Percentiles rank a stretch among this genome's conserved stretches.
phyloP scores from a whole-genome alignment of 1,139 yeast species.

The Hyphopichia wangnamkhiaoensis region DNA sequence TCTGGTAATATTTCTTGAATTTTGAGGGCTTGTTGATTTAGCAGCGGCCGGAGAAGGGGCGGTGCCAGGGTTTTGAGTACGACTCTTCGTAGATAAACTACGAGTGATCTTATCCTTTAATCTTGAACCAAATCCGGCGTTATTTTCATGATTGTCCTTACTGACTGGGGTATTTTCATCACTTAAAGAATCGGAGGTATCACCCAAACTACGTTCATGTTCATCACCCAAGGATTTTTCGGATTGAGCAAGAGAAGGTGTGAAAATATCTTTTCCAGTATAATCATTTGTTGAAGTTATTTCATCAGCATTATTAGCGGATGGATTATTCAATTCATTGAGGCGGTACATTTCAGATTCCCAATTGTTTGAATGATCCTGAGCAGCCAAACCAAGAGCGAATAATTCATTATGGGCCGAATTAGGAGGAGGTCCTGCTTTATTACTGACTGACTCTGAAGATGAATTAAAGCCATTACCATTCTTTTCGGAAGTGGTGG shows the following conservation, averaged over 20 bases:
- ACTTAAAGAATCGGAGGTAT: conserved; percentile 4
- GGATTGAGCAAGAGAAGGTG: conserved; percentile 24
- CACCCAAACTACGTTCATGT: conserved; percentile 5
- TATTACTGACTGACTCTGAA: neutral
- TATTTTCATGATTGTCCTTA: neutral
- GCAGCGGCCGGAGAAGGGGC: neutral
- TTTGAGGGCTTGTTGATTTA: neutral
- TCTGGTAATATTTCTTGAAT: conserved; percentile 23
- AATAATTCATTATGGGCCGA: conserved; percentile 50
- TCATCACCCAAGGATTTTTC: conserved; percentile 15
- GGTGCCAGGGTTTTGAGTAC: conserved; percentile 10
- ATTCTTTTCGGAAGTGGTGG: conserved; percentile 11
- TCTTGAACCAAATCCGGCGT: conserved; percentile 18
- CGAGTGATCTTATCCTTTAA: conserved; percentile 19
- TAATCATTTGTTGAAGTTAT: conserved; percentile 9
- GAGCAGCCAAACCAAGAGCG: conserved; percentile 70
- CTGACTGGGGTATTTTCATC: conserved; percentile 5
- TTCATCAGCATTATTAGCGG: conserved; percentile 14
- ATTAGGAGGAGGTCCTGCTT: neutral
- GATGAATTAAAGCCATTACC: neutral
- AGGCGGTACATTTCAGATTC: conserved; percentile 61
- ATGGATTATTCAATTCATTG: conserved; percentile 27
- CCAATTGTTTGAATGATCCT: conserved; percentile 71
- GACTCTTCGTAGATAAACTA: conserved; percentile 25
- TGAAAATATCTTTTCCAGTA: conserved; percentile 17